A percentile compares a stretch with the other conserved stretches of the same genome.
Evolutionary conservation across 345 rosid genomes (phyloP).

Genomic region (Rhizophora mangle): DNA sequence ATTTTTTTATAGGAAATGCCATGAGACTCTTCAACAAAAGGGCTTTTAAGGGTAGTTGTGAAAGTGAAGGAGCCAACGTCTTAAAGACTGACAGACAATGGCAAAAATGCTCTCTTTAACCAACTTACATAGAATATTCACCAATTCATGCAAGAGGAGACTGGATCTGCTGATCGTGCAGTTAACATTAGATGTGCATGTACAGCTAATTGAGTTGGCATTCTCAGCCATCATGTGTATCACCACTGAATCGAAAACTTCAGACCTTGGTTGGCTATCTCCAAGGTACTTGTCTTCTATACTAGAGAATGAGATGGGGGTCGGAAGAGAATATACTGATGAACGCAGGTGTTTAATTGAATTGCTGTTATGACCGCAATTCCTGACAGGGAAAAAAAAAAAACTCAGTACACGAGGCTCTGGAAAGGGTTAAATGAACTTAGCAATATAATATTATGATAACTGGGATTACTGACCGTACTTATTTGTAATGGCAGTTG

Average conservation of each 20-base stretch:
- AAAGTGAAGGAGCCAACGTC: conserved; percentile 13
- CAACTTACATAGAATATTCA: conserved; percentile 28
- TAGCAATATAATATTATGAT: too few species aligned
- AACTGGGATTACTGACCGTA: too few species aligned
- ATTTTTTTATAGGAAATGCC: conserved; percentile 8
- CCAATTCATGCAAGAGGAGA: conserved; percentile 2
- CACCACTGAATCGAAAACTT: background rate
- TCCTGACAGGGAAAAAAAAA: too few species aligned
- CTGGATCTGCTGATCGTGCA: conserved; percentile 30
- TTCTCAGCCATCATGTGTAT: conserved; percentile 8
- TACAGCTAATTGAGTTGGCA: conserved; percentile 17
- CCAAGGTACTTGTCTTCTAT: conserved; percentile 9
- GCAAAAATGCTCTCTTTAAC: conserved; percentile 10
- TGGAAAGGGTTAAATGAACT: too few species aligned
- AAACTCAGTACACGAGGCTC: too few species aligned
- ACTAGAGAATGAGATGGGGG: background rate
- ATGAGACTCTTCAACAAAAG: conserved; percentile 15
- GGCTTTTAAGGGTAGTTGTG: conserved; percentile 20
- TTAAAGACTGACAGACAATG: conserved; percentile 1
- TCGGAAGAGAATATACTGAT: background rate
- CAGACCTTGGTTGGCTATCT: background rate
- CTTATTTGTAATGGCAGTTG: too few species aligned
- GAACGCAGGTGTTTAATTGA: too few species aligned
- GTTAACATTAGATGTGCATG: conserved; percentile 14
- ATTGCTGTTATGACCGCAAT: too few species aligned